Evolutionary conservation across 148 eudicot genomes (phyloP), one percentile per base, ranked within the genome.

Genomic region (Bassia scoparia): DNA sequence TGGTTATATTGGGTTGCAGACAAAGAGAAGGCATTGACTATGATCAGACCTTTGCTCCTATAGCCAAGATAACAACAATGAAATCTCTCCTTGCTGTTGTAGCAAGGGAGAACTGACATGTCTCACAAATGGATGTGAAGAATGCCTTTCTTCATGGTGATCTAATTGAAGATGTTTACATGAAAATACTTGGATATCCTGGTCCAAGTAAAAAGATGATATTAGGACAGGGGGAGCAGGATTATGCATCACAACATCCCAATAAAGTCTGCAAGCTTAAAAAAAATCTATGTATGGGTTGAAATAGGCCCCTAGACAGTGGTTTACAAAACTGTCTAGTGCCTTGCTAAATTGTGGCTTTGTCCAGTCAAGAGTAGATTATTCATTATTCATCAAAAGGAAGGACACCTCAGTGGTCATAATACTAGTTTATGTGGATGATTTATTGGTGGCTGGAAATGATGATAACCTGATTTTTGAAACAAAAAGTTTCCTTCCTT

Each of bases 101-200:
- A 9, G 14, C 38, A 9, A 24, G 8, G 3, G 18, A 71, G 20
- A 34, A 35, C 2, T 56, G 74, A 53, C 14, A 33, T 11, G 16
- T 33, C 46, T 23, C 23, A 14, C 72, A 46, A 68, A 14, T 68
- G 31, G 72, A 68, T n/a, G n/a, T n/a, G n/a, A n/a, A n/a, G n/a
- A n/a, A n/a, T n/a, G n/a, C n/a, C n/a, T n/a, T n/a, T n/a, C n/a
- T n/a, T n/a, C n/a, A n/a, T n/a, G n/a, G n/a, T n/a, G n/a, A n/a
- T n/a, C n/a, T n/a, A n/a, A n/a, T n/a, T n/a, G n/a, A n/a, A n/a
- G n/a, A n/a, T n/a, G n/a, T n/a, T n/a, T n/a, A n/a, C n/a, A n/a
- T n/a, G 29, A 37, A 46, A 56, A 68, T 20, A 9, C 8, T 7
- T 44, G 71, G 15, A 49, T 52, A 21, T 53, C 23, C 21, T 18